phyloP scores from a whole-genome alignment of 768 basidiomycete genomes.

The Pulveroboletus sp. region DNA sequence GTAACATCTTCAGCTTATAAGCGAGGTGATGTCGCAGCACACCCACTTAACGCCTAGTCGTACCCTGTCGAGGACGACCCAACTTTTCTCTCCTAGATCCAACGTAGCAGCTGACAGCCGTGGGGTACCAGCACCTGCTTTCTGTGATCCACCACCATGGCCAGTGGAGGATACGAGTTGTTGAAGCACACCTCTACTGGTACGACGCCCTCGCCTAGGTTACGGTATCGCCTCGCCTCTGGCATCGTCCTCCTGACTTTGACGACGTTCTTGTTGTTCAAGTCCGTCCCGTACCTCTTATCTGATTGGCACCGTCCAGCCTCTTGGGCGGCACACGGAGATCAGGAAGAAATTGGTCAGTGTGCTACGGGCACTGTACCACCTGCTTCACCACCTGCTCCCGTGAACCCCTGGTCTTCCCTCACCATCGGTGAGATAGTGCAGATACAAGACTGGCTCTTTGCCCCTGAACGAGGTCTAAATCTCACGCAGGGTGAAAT shows the following conservation, averaged over 20 bases:
- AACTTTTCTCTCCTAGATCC: neutral
- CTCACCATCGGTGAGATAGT: conserved; percentile 42
- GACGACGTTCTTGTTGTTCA: conserved; percentile 10
- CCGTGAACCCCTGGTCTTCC: conserved; percentile 49
- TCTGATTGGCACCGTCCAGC: neutral
- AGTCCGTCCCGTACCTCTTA: neutral
- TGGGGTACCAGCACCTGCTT: too few species aligned
- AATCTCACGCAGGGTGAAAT: conserved; percentile 42
- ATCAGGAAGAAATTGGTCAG: conserved; percentile 21
- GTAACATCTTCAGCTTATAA: neutral
- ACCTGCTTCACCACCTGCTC: conserved; percentile 38
- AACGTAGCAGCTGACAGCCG: neutral
- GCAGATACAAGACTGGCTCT: conserved; percentile 44
- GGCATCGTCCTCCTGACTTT: conserved; percentile 12
- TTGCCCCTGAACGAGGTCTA: conserved; percentile 35
- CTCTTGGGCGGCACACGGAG: neutral
- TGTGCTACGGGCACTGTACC: conserved; percentile 33
- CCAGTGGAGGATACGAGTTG: conserved; percentile 13
- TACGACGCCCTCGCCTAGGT: conserved; percentile 1
- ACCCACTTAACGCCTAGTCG: neutral
- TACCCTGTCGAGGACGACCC: neutral
- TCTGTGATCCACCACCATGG: conserved; percentile 11
- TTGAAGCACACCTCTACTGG: conserved; percentile 9
- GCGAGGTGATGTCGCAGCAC: neutral
- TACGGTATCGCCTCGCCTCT: conserved; percentile 12